These are phyloP conservation scores for Globisporangium paroecandrum DNA, from an alignment of 352 stramenopile species.

Conservation along the genomic window DNA sequence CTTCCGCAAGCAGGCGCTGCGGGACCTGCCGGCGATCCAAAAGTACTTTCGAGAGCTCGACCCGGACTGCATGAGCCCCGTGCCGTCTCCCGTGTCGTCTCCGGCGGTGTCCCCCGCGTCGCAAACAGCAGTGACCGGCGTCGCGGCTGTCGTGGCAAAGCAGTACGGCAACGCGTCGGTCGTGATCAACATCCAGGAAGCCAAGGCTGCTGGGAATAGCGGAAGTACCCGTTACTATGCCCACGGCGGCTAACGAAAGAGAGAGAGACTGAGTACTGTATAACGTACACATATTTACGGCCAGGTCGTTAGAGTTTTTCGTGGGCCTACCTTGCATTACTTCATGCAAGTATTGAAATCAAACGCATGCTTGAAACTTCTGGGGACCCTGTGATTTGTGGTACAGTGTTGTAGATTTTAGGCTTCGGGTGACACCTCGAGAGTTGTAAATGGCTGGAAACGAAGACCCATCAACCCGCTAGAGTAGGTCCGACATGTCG, in stretches of 20 bases:
- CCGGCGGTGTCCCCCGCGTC: not conserved
- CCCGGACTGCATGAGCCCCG: not conserved
- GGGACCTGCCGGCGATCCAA: constrained; percentile 13
- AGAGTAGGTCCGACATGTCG: not conserved
- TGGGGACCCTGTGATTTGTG: not conserved
- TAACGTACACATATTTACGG: not conserved
- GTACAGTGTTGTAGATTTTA: not conserved
- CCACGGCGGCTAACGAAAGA: not conserved
- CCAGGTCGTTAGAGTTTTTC: not conserved
- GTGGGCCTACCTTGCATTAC: not conserved
- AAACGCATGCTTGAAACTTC: not conserved
- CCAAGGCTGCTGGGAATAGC: constrained; percentile 1
- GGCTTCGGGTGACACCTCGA: not conserved
- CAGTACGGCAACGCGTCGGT: constrained; percentile 5
- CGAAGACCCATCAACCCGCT: not conserved
- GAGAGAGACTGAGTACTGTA: not conserved
- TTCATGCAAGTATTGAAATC: not conserved
- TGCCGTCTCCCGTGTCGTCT: constrained; percentile 1
- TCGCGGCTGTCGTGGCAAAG: constrained; percentile 2
- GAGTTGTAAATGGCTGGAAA: not conserved
- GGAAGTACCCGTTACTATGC: not conserved
- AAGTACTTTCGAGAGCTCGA: constrained; percentile 14
- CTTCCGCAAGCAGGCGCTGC: constrained; percentile 7
- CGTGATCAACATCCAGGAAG: constrained; percentile 18
- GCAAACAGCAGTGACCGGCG: not conserved